Base-by-base conservation (phyloP, 1,139 yeast genomes). In the Suhomyces ambrosiae region DNA sequence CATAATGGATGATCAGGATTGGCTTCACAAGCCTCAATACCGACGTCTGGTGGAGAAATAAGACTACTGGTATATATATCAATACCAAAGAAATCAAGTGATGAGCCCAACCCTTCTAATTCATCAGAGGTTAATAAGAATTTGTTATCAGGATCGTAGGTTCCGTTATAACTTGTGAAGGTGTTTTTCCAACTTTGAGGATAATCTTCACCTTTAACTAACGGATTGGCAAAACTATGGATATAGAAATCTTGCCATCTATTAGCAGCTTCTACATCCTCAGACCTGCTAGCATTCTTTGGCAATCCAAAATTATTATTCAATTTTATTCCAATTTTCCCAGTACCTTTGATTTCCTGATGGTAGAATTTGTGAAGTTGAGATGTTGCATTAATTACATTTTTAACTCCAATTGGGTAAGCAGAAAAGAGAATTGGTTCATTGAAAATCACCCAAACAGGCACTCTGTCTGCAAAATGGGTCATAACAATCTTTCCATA, bases 31-130 rank as follows among this genome's bases (percentile, higher is more conserved):
- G 50, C 46, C 23, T 46, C 49, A 32, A 52, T 37, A 33, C 60
- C 49, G 24, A 52, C 50, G 25, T 45, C 44, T 11, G 62, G 56
- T 8, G 58, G 53, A 16, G 50, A 44, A n/a, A 48, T 44, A 9
- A 47, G 40, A n/a, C 42, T 42, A 23, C 61, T 59, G n/a, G 68
- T 61, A 43, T 65, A 65, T 10, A 63, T 60, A 37, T 65, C 69
- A 49, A 65, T 52, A 19, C 69, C 68, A 30, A 61, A 58, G 48
- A 60, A 65, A 37, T 65, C 71, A 5, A 57, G 37, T 1, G 61
- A 52, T 12, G 51, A 52, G 5, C 50, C 39, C 18, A 62, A 50
- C 12, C 47, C 40, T 19, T 38, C 14, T 31, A 53, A 50, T 41
- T 65, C 66, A 18, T 54, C 63, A 1, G 37, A 50, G 9, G 64